A percentile compares a stretch with the other conserved stretches of the same genome.
phyloP scores from a whole-genome alignment of 768 basidiomycete species.

The Boletus bicolor region DNA sequence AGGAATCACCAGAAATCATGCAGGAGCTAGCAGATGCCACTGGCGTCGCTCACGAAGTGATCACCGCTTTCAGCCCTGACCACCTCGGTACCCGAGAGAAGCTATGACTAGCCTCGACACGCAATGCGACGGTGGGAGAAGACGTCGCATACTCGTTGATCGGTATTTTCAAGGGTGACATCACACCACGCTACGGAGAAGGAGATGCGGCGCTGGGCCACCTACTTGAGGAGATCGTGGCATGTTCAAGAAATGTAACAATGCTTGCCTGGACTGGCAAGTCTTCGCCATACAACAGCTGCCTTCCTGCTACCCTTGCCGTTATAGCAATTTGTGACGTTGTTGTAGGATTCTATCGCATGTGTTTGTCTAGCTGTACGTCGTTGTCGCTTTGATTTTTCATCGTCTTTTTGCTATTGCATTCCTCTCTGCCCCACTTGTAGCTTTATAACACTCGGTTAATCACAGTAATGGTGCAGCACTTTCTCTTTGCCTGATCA shows the following conservation, averaged over 20 bases:
- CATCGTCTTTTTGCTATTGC: too few relatives aligned
- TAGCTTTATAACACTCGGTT: too few relatives aligned
- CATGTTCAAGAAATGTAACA: background rate
- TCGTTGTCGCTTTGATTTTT: too few relatives aligned
- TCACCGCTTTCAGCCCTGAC: background rate
- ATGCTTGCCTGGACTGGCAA: conserved; percentile 5
- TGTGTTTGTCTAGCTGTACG: too few relatives aligned
- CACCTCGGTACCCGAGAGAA: conserved; percentile 1
- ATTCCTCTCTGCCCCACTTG: too few relatives aligned
- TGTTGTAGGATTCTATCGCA: too few relatives aligned
- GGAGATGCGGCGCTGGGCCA: conserved; percentile 1
- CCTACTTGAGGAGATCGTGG: conserved; percentile 8
- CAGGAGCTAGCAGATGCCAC: conserved; percentile 6
- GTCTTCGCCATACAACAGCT: conserved; percentile 8
- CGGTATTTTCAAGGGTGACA: conserved; percentile 12
- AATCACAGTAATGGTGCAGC: too few relatives aligned
- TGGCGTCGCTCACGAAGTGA: background rate
- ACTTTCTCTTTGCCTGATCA: too few relatives aligned
- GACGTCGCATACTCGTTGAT: conserved; percentile 12
- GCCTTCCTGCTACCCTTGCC: background rate
- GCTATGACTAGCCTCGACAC: conserved; percentile 8
- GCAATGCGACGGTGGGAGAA: conserved; percentile 1
- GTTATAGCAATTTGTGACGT: too few relatives aligned
- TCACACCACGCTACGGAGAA: conserved; percentile 2
- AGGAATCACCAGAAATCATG: too few relatives aligned